Evolutionary conservation across 768 basidiomycete genomes (phyloP), one percentile per base, ranked within the genome.

Genomic region (Mycena filopes): DNA sequence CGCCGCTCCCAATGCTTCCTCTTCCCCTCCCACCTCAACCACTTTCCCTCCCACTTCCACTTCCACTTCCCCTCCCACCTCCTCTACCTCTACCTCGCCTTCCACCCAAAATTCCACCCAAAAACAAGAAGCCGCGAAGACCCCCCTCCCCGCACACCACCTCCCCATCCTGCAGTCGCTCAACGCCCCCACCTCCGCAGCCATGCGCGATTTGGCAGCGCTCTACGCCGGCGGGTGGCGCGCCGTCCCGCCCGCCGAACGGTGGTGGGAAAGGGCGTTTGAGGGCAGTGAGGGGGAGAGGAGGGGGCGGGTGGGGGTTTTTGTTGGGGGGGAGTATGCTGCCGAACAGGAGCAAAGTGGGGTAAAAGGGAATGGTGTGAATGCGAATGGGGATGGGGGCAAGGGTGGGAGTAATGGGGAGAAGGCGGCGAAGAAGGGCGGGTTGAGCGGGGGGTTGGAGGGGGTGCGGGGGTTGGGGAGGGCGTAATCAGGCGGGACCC

Each of bases 221-320:
- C 84, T 92, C 49, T 75, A 87, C 47, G 78, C 76, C 20, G 86
- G 87, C 12, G 86, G 85, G 20, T 93, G 92, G 92, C 81, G 81
- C 36, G 82, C 86, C 7, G 81, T 87, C 2, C 85, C 86, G 0
- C 83, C 84, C 70, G 81, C 70, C 21, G 84, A 87, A 74, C 79
- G 88, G 55, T 93, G 89, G 89, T 93, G 91, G 90, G 88, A 91
- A 42, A 72, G 75, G 13, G 87, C 89, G 36, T 77, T 92, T 5
- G 83, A 79, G 9, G 74, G 74, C n/a, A 73, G 83, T 13, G 87
- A 89, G 68, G 75, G 73, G 65, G 76, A 73, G 65, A 76, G 82
- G 59, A 70, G 65, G 66, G 75, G 66, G 53, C 76, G 78, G 36
- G 25, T 84, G 56, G 76, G 74, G 38, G 69, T 67, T 8, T 70